phyloP scores from a whole-genome alignment of 345 rosid genomes.

The Isatis tinctoria region DNA sequence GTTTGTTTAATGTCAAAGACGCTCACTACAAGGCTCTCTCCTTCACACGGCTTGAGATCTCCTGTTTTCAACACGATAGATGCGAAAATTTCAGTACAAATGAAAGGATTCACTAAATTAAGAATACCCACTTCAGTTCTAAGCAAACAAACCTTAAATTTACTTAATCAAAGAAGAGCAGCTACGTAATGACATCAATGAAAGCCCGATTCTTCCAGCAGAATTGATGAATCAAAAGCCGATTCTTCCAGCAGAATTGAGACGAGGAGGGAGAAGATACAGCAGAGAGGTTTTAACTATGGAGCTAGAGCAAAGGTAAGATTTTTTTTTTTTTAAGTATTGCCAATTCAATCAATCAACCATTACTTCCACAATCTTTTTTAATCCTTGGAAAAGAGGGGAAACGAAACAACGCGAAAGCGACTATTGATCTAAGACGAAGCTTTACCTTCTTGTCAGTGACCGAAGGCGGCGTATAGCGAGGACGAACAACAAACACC shows the following conservation, averaged over 20 bases:
- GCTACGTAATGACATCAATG: background rate
- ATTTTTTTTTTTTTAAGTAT: too few species aligned
- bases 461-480: background rate
- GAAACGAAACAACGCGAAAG: background rate
- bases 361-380: too few species aligned
- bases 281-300: background rate
- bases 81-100: background rate
- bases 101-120: background rate
- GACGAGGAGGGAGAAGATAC: background rate
- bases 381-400: too few species aligned
- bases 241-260: background rate
- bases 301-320: too few species aligned
- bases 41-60: too few species aligned
- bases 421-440: background rate
- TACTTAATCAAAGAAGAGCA: background rate
- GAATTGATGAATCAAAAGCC: background rate
- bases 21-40: too few species aligned
- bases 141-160: background rate
- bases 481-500: background rate
- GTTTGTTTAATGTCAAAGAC: too few species aligned
- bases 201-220: background rate
- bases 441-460: background rate
- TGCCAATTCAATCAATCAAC: too few species aligned
- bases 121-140: background rate
- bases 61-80: too few species aligned